Percentiles rank a stretch among this genome's conserved stretches.
phyloP scores from a whole-genome alignment of 495 filamentous ascomycete genomes.

The Articulospora tetracladia region DNA sequence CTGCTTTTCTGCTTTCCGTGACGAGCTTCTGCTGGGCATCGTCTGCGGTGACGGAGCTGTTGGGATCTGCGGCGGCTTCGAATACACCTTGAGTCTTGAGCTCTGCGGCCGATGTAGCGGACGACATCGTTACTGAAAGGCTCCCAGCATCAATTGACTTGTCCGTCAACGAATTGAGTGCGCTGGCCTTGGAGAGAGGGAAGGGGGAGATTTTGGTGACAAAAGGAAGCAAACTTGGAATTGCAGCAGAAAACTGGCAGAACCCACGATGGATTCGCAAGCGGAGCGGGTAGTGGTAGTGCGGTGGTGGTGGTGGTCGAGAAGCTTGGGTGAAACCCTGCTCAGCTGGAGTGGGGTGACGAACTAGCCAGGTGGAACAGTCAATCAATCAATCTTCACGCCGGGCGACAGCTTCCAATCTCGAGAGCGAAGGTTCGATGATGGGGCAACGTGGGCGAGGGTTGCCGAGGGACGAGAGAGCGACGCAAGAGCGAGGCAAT shows the following conservation, averaged over 20 bases:
- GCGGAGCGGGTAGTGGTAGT: neutral
- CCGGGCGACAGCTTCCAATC: too few species aligned
- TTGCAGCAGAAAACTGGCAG: neutral
- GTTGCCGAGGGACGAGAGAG: too few species aligned
- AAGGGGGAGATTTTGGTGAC: neutral
- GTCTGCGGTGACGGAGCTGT: constrained; percentile 63
- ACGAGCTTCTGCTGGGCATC: constrained; percentile 67
- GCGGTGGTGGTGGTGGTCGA: too few species aligned
- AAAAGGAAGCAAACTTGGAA: neutral
- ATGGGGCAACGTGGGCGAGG: too few species aligned
- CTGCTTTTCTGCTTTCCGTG: constrained; percentile 70
- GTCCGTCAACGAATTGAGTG: neutral
- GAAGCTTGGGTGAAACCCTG: constrained; percentile 1
- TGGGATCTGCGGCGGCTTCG: constrained; percentile 65
- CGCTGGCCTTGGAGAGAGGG: neutral
- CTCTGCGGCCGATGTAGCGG: constrained; percentile 39
- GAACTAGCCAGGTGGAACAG: neutral
- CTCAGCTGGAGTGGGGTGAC: neutral
- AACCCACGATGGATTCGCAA: neutral
- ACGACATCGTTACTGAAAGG: constrained; percentile 15
- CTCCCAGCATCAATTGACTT: constrained; percentile 15
- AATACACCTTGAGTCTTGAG: constrained; percentile 75
- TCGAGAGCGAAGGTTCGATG: too few species aligned
- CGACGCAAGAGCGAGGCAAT: too few species aligned
- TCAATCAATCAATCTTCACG: too few species aligned